Evolutionary conservation across 139 green algal genomes (phyloP).

Genomic region (Dunaliella sp.): DNA sequence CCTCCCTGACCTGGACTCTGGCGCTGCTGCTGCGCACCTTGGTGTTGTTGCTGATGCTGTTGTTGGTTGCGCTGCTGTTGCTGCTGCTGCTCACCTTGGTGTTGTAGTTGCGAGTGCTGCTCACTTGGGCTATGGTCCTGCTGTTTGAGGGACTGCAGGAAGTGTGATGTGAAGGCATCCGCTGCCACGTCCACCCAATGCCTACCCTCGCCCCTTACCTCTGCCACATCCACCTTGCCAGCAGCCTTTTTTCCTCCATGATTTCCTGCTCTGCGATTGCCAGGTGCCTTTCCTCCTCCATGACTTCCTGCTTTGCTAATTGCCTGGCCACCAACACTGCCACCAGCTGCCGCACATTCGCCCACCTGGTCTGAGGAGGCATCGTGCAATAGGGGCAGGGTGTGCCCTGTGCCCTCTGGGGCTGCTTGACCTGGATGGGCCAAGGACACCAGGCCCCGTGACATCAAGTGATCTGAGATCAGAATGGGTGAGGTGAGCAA

Average conservation of each 20-base stretch:
- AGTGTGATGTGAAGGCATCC: background rate
- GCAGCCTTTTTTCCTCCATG: too few relatives aligned
- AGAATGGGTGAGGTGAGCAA: background rate
- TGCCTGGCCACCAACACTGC: background rate
- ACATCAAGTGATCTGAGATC: background rate
- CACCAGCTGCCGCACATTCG: background rate
- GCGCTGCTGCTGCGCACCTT: background rate
- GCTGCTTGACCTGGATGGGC: background rate
- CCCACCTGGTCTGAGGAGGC: background rate
- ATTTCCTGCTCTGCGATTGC: too few relatives aligned
- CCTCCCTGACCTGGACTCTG: background rate
- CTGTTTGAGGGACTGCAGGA: background rate
- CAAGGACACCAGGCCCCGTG: background rate
- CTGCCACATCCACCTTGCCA: background rate
- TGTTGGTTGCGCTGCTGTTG: background rate
- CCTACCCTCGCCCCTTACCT: background rate
- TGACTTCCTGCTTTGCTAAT: too few relatives aligned
- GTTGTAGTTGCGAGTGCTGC: constrained; percentile 1
- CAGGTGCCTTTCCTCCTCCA: too few relatives aligned
- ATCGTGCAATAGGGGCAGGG: too few relatives aligned
- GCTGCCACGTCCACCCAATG: background rate
- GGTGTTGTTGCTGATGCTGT: background rate
- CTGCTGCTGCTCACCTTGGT: background rate
- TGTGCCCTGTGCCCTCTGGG: too few relatives aligned
- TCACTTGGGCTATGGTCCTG: background rate